Evolutionary conservation across 2,329 filamentous ascomycete species (phyloP).

Genomic region (Aspergillus quadrilineatus): DNA sequence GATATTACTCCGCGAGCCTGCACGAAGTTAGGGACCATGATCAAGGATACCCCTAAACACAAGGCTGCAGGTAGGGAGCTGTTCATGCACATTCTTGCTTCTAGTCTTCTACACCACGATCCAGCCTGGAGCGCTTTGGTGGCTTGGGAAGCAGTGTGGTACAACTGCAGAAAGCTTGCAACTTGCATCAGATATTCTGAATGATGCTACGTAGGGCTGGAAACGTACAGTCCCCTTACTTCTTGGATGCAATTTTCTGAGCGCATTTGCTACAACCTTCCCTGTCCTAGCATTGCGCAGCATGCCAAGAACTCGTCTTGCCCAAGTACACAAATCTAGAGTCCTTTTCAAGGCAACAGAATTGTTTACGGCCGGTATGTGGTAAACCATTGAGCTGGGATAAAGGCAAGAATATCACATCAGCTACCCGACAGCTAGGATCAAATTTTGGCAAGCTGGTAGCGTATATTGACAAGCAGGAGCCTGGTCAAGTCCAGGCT

Average conservation of each 20-base stretch:
- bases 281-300: not conserved
- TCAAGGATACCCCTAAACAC: not conserved
- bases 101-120: not conserved
- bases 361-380: no score
- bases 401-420: not conserved
- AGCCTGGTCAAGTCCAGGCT: not conserved
- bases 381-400: not conserved
- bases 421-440: not conserved
- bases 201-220: not conserved
- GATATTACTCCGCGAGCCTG: not conserved
- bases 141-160: conserved; percentile 11
- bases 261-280: not conserved
- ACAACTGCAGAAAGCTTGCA: not conserved
- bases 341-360: no score
- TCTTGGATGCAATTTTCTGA: not conserved
- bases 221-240: not conserved
- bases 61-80: not conserved
- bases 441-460: not conserved
- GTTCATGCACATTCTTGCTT: not conserved
- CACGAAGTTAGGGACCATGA: not conserved
- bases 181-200: not conserved
- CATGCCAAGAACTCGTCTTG: not conserved
- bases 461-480: not conserved
- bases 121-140: not conserved
- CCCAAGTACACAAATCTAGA: no score